Evolutionary conservation across 306 rosid genomes (phyloP), one percentile per base, ranked within the genome.

Genomic region (Mimosa bimucronata): DNA sequence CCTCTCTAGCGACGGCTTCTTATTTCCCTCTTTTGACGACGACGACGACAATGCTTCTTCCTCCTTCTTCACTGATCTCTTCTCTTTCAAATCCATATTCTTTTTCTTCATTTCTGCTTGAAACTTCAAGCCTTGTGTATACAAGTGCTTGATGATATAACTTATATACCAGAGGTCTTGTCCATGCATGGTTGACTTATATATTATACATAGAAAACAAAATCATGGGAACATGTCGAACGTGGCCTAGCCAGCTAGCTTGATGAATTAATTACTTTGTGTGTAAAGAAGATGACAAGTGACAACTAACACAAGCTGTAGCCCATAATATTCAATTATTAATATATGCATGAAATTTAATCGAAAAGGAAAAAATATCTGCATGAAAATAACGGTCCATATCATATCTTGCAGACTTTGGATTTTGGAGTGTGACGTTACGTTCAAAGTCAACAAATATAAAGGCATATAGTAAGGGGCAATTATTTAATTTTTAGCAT

Each of bases 1-100:
- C 66, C 83, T 88, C 88, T 91, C 98, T 3, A 82, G 71, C 67
- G 85, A 80, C 88, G 7, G 38, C 71, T 5, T 34, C 21, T 55
- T 26, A 25, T 60, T 6, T 67, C 52, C 26, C 0, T 9, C n/a
- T 21, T 84, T 85, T 48, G 2, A 8, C 6, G 13, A 23, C 30
- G 26, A 55, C 37, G 40, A 14, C 9, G 70, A 14, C 38, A 21
- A 6, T 30, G 9, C 11, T 31, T 19, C 70, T 8, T 14, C 23
- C 23, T 29, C 62, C 29, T 21, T 10, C 61, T 64, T 3, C 67
- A 1, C 2, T 30, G 41, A 30, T 10, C 72, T 66, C 29, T 66
- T 66, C 29, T 19, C 72, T n/a, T 66, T 38, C 29, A 38, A 66
- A 66, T 34, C 44, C 44, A 66, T 19, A 12, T 11, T 26, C 60